Evolutionary conservation across 2,329 filamentous ascomycete species (phyloP).

Genomic region (Clathrospora elynae): DNA sequence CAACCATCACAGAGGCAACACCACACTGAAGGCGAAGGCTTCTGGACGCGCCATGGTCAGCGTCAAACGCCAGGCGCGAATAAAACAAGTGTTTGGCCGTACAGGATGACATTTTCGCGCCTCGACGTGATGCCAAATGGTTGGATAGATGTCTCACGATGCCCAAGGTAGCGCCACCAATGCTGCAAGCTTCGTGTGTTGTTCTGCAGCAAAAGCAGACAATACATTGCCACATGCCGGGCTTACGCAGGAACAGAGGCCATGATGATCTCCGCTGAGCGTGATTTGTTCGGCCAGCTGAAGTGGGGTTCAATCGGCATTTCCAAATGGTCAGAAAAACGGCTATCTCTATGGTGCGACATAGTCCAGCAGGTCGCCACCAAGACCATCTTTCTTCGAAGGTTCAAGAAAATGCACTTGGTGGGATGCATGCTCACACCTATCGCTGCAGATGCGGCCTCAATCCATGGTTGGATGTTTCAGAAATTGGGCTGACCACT

Average conservation of each 20-base stretch:
- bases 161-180: constrained; percentile 12
- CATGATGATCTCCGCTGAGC: constrained; percentile 32
- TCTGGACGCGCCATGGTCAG: constrained; percentile 26
- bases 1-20: constrained; percentile 25
- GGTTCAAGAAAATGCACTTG: constrained; percentile 28
- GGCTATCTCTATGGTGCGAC: constrained; percentile 44
- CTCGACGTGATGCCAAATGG: constrained; percentile 18
- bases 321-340: constrained; percentile 33
- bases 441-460: constrained; percentile 19
- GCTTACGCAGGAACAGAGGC: constrained; percentile 40
- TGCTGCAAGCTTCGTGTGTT: constrained; percentile 10
- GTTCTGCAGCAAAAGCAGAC: constrained; percentile 15
- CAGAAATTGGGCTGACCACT: constrained; percentile 22
- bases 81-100: constrained; percentile 13
- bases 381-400: constrained; percentile 22
- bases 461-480: constrained; percentile 31
- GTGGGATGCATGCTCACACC: constrained; percentile 26
- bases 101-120: constrained; percentile 21
- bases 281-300: constrained; percentile 42
- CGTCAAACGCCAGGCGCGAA: constrained; percentile 24
- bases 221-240: constrained; percentile 22
- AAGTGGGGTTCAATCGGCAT: constrained; percentile 23
- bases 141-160: constrained; percentile 22
- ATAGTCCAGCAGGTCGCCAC: constrained; percentile 35
- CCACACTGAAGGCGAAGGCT: constrained; percentile 18